Evolutionary conservation across 768 basidiomycete species (phyloP).

Genomic region (Lactarius vividus): DNA sequence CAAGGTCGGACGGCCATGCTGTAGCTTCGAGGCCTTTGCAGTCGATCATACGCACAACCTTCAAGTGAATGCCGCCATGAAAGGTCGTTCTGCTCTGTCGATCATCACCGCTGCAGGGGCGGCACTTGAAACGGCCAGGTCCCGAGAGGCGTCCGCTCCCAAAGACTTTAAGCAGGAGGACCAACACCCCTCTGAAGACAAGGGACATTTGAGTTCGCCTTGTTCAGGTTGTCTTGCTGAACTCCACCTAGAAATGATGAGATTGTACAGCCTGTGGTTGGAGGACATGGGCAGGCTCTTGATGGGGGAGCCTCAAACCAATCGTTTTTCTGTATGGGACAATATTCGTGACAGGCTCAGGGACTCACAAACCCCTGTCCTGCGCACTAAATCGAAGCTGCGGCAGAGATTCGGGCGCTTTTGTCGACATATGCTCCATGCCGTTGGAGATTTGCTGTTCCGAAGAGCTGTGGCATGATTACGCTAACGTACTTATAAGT

Average conservation of each 20-base stretch:
- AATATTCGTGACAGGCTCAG: slow-evolving; percentile 2
- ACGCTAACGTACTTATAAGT: not conserved
- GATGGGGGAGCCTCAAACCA: slow-evolving; percentile 14
- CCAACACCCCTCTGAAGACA: not conserved
- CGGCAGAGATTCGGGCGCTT: not conserved
- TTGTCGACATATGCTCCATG: not conserved
- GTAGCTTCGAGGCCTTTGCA: slow-evolving; percentile 13
- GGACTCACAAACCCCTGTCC: not conserved
- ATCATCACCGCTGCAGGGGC: slow-evolving; percentile 18
- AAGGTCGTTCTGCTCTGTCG: slow-evolving; percentile 18
- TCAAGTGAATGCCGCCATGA: not conserved
- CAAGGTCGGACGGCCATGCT: slow-evolving; percentile 21
- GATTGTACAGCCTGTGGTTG: slow-evolving; percentile 22
- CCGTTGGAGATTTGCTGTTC: not conserved
- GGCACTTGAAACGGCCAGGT: slow-evolving; percentile 7
- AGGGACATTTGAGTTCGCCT: not conserved
- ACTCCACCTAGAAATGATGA: slow-evolving; percentile 24
- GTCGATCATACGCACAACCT: not conserved
- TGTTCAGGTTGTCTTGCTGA: slow-evolving; percentile 19
- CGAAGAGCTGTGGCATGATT: not conserved
- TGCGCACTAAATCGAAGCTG: not conserved
- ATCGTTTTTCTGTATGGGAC: slow-evolving; percentile 16
- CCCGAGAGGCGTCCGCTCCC: not conserved
- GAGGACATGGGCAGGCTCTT: slow-evolving; percentile 21
- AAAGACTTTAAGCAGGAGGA: not conserved